These are phyloP conservation scores for Candida tetrigidarum DNA, from an alignment of 1,139 yeast genomes.

Conservation along the genomic window DNA sequence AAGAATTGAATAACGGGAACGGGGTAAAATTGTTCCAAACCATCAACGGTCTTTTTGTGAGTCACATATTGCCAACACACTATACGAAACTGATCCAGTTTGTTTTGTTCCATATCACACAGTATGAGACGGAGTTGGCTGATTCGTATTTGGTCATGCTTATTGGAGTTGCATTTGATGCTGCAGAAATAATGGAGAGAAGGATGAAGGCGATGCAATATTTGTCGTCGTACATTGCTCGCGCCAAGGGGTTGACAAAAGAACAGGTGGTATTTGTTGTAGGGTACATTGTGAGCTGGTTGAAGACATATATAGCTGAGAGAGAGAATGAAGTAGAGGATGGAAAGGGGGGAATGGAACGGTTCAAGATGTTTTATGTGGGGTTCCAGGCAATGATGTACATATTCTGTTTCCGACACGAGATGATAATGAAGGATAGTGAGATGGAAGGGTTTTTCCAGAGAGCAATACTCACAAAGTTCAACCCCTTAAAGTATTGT, in stretches of 20 bases:
- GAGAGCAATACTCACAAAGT: constrained; percentile 81
- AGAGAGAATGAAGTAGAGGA: constrained; percentile 75
- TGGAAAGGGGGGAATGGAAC: constrained; percentile 64
- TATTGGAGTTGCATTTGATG: constrained; percentile 79
- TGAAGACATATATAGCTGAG: constrained; percentile 76
- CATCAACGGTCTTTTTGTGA: constrained; percentile 73
- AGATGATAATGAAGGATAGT: constrained; percentile 59
- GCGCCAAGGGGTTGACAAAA: constrained; percentile 75
- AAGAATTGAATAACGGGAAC: constrained; percentile 58
- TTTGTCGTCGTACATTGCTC: constrained; percentile 86
- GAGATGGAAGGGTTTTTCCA: constrained; percentile 85
- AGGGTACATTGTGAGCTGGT: constrained; percentile 81
- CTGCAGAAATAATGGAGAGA: constrained; percentile 69
- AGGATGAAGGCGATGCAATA: constrained; percentile 92
- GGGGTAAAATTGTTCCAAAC: constrained; percentile 80
- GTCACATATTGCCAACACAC: constrained; percentile 89
- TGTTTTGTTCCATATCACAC: constrained; percentile 79
- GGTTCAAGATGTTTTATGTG: constrained; percentile 89
- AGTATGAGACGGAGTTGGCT: constrained; percentile 77
- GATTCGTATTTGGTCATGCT: constrained; percentile 85
- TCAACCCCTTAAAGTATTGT: constrained; percentile 92
- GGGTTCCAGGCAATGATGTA: constrained; percentile 90
- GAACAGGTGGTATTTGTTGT: constrained; percentile 80
- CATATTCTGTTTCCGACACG: constrained; percentile 88
- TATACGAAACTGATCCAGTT: constrained; percentile 91